Percentiles rank a stretch among this genome's conserved stretches.
Evolutionary conservation across 768 basidiomycete genomes (phyloP).

Genomic region (Rhizopogon salebrosus): DNA sequence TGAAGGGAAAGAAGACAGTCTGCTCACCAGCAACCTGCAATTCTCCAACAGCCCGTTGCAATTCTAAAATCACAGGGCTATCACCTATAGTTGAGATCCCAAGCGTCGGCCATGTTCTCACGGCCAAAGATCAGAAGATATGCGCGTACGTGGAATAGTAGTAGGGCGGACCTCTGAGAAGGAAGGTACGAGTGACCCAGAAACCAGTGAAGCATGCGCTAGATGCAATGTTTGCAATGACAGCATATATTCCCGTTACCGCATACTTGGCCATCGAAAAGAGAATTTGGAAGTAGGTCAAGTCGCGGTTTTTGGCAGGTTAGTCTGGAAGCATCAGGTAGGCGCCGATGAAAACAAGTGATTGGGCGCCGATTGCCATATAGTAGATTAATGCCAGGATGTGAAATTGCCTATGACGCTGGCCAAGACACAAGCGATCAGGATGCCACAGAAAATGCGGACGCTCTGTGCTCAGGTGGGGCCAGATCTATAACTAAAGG

Average conservation of each 20-base stretch:
- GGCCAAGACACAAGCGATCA: slow-evolving; percentile 69
- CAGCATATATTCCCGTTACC: slow-evolving; percentile 72
- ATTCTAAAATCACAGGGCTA: no score
- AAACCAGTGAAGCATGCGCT: no score
- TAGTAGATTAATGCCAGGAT: slow-evolving; percentile 74
- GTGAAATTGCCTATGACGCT: slow-evolving; percentile 71
- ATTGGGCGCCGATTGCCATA: slow-evolving; percentile 69
- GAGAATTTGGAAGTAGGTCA: slow-evolving; percentile 66
- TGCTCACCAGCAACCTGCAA: no score
- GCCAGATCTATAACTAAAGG: slow-evolving; percentile 80
- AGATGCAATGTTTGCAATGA: no score
- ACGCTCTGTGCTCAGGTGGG: slow-evolving; percentile 63
- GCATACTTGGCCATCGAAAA: slow-evolving; percentile 74
- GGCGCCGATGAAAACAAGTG: slow-evolving; percentile 47
- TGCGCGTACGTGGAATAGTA: no score
- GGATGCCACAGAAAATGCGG: slow-evolving; percentile 73
- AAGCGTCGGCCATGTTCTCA: no score
- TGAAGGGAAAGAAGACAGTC: no score
- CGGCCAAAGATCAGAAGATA: no score
- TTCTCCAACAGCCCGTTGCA: no score
- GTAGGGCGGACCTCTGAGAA: no score
- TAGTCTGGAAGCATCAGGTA: slow-evolving; percentile 79
- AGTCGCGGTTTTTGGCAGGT: slow-evolving; percentile 62
- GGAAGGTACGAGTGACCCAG: no score
- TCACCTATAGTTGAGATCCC: no score